Base-by-base conservation (phyloP, 768 basidiomycete genomes). In the Paxillus ammoniavirescens region DNA sequence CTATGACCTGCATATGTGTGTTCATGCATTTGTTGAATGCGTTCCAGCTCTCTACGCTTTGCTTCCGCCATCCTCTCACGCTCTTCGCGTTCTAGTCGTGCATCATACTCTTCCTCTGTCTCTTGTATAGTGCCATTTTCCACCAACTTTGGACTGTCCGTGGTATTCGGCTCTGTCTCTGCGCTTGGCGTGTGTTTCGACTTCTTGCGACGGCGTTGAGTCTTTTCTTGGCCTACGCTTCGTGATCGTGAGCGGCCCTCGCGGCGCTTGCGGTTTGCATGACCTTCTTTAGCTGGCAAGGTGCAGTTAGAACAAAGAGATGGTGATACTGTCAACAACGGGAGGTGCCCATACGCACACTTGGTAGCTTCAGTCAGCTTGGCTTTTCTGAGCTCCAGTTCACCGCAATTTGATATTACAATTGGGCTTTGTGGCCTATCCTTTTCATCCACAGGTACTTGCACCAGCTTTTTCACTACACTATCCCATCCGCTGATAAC, bases 401-500 rank as follows among this genome's bases (percentile, higher is more conserved):
- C 93, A 10, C 93, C 93, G 50, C 89, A 92, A 65, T 86, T 90
- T 3, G 77, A 70, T 56, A 96, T 82, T 9, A 80, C 71, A 10
- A 95, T 82, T 2, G 86, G 84, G 1, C 76, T 72, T 5, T 78
- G 65, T 0, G 93, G 93, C 3, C 87, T 77, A 63, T 92, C 84
- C 67, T 89, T 90, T 37, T 77, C 81, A 64, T 93, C 91, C 12
- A 84, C 84, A 7, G 83, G 77, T 18, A 93, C 75, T 42, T 82
- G 75, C 3, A 79, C 79, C 28, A 94, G 76, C 59, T 72, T 80
- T 43, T 78, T 61, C 30, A 86, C 70, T 43, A 93, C 81, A 3
- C 80, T 76, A 8, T 82, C 77, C 57, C 78, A 84, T 18, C 87
- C 87, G 10, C 75, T 77, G 47, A 86, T 75, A 44, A 84, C 81